Percentiles rank a stretch among this genome's conserved stretches.
Conservation (phyloP, 179 eudicot species). For the Corrigiola litoralis region DNA sequence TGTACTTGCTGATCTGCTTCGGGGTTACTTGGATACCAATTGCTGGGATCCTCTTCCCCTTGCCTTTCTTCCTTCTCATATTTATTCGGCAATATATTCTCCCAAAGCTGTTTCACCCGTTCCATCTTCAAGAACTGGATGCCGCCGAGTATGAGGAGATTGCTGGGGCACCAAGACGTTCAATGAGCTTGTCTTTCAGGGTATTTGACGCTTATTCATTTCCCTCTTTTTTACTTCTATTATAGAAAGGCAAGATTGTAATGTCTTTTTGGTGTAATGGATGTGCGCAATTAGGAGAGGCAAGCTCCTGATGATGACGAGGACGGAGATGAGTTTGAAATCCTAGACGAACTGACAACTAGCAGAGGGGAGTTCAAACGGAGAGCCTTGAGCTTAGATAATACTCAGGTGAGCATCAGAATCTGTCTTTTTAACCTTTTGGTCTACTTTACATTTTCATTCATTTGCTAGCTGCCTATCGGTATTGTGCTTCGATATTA, state of each 20-base stretch:
- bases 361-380: conserved; percentile 34
- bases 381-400: conserved; percentile 24
- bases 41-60: conserved; percentile 77
- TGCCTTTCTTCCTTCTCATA: conserved; percentile 66
- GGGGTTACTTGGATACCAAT: conserved; percentile 83
- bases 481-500: too few species aligned
- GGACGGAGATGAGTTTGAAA: conserved; percentile 26
- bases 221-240: neutral
- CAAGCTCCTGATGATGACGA: conserved; percentile 12
- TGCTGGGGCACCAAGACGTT: conserved; percentile 37
- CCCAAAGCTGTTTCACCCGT: conserved; percentile 51
- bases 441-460: neutral
- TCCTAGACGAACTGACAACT: conserved; percentile 33
- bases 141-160: conserved; percentile 84
- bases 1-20: conserved; percentile 57
- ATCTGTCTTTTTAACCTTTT: neutral
- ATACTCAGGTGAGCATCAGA: conserved; percentile 24
- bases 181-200: conserved; percentile 32
- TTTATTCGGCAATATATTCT: conserved; percentile 57
- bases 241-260: neutral
- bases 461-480: too few species aligned
- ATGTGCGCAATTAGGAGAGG: conserved; percentile 14
- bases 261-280: neutral
- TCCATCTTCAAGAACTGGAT: conserved; percentile 59
- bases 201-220: conserved; percentile 3